Evolutionary conservation across 805 yeast species (phyloP).

Genomic region (Myxozyma vanderwaltii): DNA sequence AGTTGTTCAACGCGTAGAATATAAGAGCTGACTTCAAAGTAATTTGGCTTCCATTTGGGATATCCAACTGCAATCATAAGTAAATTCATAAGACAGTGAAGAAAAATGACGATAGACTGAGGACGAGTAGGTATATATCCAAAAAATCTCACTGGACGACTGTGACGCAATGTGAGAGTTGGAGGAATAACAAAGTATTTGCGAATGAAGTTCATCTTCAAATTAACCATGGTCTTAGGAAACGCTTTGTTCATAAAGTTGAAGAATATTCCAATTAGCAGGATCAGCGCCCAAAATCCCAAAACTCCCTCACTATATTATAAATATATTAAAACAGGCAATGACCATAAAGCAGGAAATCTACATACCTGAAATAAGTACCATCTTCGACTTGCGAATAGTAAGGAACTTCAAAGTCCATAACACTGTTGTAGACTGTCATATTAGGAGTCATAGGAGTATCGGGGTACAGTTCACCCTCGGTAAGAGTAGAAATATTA

Average conservation of each 20-base stretch:
- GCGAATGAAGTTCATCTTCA: constrained; percentile 6
- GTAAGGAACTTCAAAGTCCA: neutral
- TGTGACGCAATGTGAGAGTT: constrained; percentile 8
- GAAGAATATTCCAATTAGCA: constrained; percentile 3
- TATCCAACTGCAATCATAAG: constrained; percentile 6
- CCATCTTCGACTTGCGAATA: constrained; percentile 7
- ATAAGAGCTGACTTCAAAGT: neutral
- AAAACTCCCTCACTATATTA: constrained; percentile 34
- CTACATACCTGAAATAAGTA: constrained; percentile 11
- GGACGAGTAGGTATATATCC: constrained; percentile 21
- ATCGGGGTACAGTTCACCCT: no score
- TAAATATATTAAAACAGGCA: constrained; percentile 32
- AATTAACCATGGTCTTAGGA: neutral
- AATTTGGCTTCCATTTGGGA: neutral
- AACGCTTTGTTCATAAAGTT: neutral
- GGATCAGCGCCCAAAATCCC: constrained; percentile 10
- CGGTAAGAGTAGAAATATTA: no score
- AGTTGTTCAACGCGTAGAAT: neutral
- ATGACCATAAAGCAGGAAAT: no score
- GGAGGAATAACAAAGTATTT: constrained; percentile 17
- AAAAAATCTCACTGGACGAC: constrained; percentile 2
- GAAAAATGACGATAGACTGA: constrained; percentile 14
- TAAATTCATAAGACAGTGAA: constrained; percentile 7
- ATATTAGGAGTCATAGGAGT: constrained; percentile 11
- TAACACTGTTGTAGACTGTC: neutral